Percentiles rank a stretch among this genome's conserved stretches.
These are phyloP conservation scores for Bathelium albidoporum DNA, from an alignment of 495 filamentous ascomycete species.

Conservation along the genomic window DNA sequence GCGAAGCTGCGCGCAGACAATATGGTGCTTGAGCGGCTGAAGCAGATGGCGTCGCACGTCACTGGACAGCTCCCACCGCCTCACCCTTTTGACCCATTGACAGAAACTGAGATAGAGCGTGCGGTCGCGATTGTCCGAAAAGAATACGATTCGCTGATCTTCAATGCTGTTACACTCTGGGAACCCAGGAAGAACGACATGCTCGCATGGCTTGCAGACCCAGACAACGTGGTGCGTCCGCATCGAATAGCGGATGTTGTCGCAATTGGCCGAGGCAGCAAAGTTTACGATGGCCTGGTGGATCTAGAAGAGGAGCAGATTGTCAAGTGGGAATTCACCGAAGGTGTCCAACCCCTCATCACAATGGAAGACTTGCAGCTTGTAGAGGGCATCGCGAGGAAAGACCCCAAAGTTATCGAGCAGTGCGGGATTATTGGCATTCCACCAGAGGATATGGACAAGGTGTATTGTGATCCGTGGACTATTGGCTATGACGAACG, in stretches of 20 bases:
- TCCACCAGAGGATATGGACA: slow-evolving; percentile 74
- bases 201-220: slow-evolving; percentile 65
- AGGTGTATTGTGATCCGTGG: slow-evolving; percentile 91
- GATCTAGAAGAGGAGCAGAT: slow-evolving; percentile 64
- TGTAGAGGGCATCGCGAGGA: slow-evolving; percentile 71
- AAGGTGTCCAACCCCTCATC: slow-evolving; percentile 82
- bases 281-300: slow-evolving; percentile 78
- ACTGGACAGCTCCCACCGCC: slow-evolving; percentile 44
- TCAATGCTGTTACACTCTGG: slow-evolving; percentile 81
- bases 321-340: slow-evolving; percentile 62
- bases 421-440: slow-evolving; percentile 87
- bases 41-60: slow-evolving; percentile 58
- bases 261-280: slow-evolving; percentile 68
- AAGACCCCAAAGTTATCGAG: slow-evolving; percentile 82
- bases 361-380: slow-evolving; percentile 89
- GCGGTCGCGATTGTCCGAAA: slow-evolving; percentile 60
- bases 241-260: slow-evolving; percentile 72
- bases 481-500: slow-evolving; percentile 93
- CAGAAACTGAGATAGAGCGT: slow-evolving; percentile 63
- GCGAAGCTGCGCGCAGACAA: neutral
- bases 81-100: slow-evolving; percentile 82
- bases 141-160: slow-evolving; percentile 61
- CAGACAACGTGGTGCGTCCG: slow-evolving; percentile 52
- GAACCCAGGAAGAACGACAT: slow-evolving; percentile 86
- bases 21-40: slow-evolving; percentile 61